phyloP scores from a whole-genome alignment of 2,329 filamentous ascomycete genomes.

The Pseudocercospora macadamiae region DNA sequence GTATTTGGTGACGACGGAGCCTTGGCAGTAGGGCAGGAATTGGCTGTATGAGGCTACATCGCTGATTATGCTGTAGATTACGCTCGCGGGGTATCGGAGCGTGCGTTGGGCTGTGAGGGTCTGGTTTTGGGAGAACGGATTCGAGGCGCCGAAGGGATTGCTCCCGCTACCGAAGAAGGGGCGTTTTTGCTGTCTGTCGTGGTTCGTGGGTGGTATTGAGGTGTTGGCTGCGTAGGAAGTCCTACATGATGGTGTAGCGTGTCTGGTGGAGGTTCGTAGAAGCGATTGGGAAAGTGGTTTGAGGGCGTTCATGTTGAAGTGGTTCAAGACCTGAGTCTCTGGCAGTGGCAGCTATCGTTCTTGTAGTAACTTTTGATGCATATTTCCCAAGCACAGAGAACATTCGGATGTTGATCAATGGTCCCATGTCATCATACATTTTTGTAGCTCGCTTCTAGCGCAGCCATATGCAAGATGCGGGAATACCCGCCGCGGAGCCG shows the following conservation, averaged over 20 bases:
- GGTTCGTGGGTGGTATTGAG: conserved; percentile 14
- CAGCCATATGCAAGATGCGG: conserved; percentile 8
- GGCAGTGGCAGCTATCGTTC: background rate
- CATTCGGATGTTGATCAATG: background rate
- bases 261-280: conserved; percentile 23
- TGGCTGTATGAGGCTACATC: conserved; percentile 80
- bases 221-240: conserved; percentile 20
- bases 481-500: conserved; percentile 4
- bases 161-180: conserved; percentile 37
- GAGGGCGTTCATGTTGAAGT: conserved; percentile 33
- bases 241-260: conserved; percentile 17
- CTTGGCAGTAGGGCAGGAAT: conserved; percentile 91
- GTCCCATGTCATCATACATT: conserved; percentile 20
- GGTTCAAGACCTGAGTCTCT: background rate
- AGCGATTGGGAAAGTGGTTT: conserved; percentile 28
- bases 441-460: conserved; percentile 8
- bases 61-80: conserved; percentile 83
- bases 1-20: conserved; percentile 76
- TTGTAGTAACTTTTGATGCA: background rate
- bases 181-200: conserved; percentile 36
- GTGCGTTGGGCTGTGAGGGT: conserved; percentile 72
- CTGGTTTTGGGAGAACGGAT: conserved; percentile 63
- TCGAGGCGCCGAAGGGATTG: conserved; percentile 35
- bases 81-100: conserved; percentile 70
- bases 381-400: background rate